Evolutionary conservation across 2,329 filamentous ascomycete genomes (phyloP).

Genomic region (Alternaria gaisen): DNA sequence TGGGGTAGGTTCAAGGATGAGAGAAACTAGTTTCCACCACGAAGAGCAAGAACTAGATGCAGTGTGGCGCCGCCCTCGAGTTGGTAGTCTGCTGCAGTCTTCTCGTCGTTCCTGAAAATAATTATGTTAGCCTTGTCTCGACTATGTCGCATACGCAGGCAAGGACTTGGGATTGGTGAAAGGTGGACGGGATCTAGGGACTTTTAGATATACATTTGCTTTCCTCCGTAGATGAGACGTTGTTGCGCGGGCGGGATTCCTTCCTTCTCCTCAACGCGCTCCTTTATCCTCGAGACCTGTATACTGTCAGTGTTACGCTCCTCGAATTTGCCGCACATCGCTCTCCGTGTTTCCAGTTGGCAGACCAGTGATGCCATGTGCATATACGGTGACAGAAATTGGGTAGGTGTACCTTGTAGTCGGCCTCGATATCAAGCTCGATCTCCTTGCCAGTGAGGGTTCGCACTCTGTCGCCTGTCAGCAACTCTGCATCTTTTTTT

Average conservation of each 20-base stretch:
- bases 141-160: neutral
- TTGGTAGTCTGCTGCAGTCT: conserved; percentile 87
- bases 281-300: conserved; percentile 94
- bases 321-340: fast-evolving
- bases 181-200: neutral
- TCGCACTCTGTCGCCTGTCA: conserved; percentile 73
- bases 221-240: conserved; percentile 93
- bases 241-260: conserved; percentile 98
- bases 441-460: conserved; percentile 99
- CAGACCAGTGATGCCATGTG: neutral
- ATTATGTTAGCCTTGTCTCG: conserved; percentile 10
- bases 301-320: conserved; percentile 17
- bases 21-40: conserved; percentile 68
- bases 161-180: neutral
- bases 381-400: neutral
- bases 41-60: conserved; percentile 92
- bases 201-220: conserved; percentile 79
- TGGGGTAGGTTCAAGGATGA: neutral
- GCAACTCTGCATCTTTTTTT: neutral
- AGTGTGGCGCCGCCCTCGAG: conserved; percentile 92
- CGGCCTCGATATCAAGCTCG: conserved; percentile 93
- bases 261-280: conserved; percentile 98
- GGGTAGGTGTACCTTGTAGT: conserved; percentile 77
- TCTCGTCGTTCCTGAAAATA: conserved; percentile 86
- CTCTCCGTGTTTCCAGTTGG: neutral